A percentile compares a stretch with the other conserved stretches of the same genome.
phyloP scores from a whole-genome alignment of 2,329 filamentous ascomycete species.

The Acarospora socialis region DNA sequence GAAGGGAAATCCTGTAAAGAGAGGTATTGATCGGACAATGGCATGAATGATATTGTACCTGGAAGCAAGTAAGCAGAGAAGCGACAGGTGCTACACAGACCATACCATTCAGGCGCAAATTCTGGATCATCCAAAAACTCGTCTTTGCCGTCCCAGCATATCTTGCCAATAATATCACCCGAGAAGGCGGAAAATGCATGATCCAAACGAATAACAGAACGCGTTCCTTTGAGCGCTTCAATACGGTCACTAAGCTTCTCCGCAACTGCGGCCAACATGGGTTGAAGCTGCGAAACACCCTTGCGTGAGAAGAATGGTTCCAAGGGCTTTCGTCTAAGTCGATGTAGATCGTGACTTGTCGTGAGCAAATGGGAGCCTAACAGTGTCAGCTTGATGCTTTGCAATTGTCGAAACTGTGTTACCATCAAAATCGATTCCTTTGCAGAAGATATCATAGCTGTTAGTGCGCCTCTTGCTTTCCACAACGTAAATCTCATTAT shows the following conservation, averaged over 20 bases:
- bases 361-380: conserved; percentile 13
- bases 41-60: conserved; percentile 2
- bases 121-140: conserved; percentile 11
- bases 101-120: conserved; percentile 8
- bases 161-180: conserved; percentile 17
- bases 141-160: conserved; percentile 13
- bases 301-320: conserved; percentile 15
- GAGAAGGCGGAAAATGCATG: conserved; percentile 17
- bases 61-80: background rate
- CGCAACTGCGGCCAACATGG: conserved; percentile 5
- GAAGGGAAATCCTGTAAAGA: too few relatives aligned
- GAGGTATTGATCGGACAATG: background rate
- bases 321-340: conserved; percentile 13
- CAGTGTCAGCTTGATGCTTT: background rate
- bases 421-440: conserved; percentile 11
- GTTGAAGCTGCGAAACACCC: conserved; percentile 8
- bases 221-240: conserved; percentile 10
- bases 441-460: conserved; percentile 10
- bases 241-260: conserved; percentile 7
- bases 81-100: too few relatives aligned
- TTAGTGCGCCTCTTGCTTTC: conserved; percentile 10
- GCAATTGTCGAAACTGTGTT: background rate
- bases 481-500: conserved; percentile 13
- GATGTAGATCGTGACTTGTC: conserved; percentile 16
- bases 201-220: conserved; percentile 13